Percentiles rank a stretch among this genome's conserved stretches.
Evolutionary conservation across 2,329 filamentous ascomycete genomes (phyloP).

Genomic region (Emericellopsis atlantica): DNA sequence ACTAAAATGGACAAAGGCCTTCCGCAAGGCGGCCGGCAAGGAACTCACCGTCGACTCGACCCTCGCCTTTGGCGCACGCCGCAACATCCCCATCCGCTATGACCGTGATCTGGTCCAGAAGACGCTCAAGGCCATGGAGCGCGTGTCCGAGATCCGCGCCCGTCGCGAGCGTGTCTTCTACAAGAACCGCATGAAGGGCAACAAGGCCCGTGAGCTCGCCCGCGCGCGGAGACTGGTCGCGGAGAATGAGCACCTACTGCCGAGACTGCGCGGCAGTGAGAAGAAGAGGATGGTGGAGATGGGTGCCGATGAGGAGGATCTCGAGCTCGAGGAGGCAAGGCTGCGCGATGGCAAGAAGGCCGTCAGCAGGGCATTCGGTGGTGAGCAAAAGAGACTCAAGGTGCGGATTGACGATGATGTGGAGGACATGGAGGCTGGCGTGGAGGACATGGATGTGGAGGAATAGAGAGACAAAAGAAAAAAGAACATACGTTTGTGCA

Average conservation of each 20-base stretch:
- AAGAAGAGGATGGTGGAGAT: conserved; percentile 44
- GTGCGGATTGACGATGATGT: conserved; percentile 22
- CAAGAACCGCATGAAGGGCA: conserved; percentile 85
- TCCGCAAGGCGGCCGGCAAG: conserved; percentile 70
- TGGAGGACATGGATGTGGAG: conserved; percentile 7
- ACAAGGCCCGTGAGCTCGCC: conserved; percentile 69
- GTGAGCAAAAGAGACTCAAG: conserved; percentile 25
- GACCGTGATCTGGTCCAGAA: conserved; percentile 81
- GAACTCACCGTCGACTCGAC: conserved; percentile 88
- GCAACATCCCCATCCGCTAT: conserved; percentile 92
- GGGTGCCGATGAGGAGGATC: conserved; percentile 36
- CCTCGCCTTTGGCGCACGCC: conserved; percentile 79
- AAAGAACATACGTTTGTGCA: neutral
- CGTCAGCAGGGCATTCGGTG: conserved; percentile 26
- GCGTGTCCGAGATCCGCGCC: conserved; percentile 73
- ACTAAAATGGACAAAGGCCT: conserved; percentile 93
- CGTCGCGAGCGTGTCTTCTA: conserved; percentile 86
- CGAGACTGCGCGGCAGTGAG: conserved; percentile 54
- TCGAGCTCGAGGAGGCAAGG: conserved; percentile 20
- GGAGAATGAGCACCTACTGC: conserved; percentile 86
- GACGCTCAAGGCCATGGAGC: conserved; percentile 85
- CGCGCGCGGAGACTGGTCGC: conserved; percentile 78
- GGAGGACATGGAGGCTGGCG: conserved; percentile 10
- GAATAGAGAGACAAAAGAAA: neutral
- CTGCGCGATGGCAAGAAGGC: conserved; percentile 13